Percentiles rank a stretch among this genome's conserved stretches.
phyloP scores from a whole-genome alignment of 345 rosid species.

The Eutrema heterophyllum region DNA sequence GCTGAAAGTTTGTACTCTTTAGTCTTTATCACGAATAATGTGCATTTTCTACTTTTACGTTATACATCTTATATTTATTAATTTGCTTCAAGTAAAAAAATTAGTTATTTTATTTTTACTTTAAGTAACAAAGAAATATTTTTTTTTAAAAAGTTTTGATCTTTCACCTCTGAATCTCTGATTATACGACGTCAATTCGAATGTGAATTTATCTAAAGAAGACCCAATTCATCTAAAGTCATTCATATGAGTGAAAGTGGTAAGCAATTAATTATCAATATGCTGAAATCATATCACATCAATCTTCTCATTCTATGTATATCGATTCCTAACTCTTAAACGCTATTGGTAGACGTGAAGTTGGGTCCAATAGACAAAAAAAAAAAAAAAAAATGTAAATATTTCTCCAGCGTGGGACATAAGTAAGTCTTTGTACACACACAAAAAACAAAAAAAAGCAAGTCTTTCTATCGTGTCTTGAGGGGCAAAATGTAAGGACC shows the following conservation, averaged over 20 bases:
- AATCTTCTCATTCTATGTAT: background rate
- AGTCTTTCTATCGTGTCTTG: conserved; percentile 14
- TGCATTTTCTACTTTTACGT: background rate
- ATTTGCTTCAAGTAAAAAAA: background rate
- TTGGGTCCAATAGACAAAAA: background rate
- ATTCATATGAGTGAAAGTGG: background rate
- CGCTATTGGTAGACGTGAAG: background rate
- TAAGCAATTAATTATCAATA: background rate
- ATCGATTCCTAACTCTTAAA: background rate
- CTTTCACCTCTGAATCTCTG: background rate
- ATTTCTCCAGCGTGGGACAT: background rate
- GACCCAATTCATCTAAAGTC: background rate
- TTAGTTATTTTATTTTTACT: too few species aligned
- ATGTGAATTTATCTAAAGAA: background rate
- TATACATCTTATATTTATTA: background rate
- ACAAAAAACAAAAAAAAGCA: background rate
- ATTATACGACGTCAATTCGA: background rate
- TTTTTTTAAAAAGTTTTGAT: background rate
- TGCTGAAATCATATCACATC: background rate
- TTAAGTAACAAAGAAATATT: too few species aligned
- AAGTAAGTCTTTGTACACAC: background rate
- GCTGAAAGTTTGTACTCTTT: background rate
- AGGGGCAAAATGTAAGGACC: background rate
- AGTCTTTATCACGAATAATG: background rate
- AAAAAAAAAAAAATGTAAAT: background rate